Percentiles rank a stretch among this genome's conserved stretches.
phyloP scores from a whole-genome alignment of 2,329 filamentous ascomycete species.

The Cordyceps sp. region DNA sequence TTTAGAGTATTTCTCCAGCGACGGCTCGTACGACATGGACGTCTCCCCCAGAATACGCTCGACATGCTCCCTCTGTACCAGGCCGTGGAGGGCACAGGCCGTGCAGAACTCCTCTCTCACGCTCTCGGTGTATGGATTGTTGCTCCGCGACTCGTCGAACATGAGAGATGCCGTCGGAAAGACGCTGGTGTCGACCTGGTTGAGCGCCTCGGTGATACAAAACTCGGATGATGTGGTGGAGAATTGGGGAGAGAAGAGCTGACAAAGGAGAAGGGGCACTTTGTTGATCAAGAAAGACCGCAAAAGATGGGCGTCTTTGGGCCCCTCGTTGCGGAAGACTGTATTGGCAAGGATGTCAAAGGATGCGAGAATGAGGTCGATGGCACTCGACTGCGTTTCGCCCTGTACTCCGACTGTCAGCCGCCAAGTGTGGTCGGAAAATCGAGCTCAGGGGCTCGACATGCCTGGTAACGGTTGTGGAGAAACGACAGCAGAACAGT shows the following conservation, averaged over 20 bases:
- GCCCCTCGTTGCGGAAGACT: conserved; percentile 48
- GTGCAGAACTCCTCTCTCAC: conserved; percentile 66
- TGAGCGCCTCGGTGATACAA: conserved; percentile 53
- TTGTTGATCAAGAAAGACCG: conserved; percentile 74
- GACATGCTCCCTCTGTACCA: conserved; percentile 67
- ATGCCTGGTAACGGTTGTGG: conserved; percentile 67
- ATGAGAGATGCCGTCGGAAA: conserved; percentile 45
- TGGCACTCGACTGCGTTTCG: conserved; percentile 58
- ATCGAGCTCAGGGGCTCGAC: not conserved
- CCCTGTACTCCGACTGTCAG: conserved; percentile 37
- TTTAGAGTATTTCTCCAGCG: conserved; percentile 58
- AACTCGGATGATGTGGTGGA: conserved; percentile 61
- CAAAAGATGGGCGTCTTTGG: conserved; percentile 50
- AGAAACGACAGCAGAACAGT: conserved; percentile 61
- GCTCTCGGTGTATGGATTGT: conserved; percentile 39
- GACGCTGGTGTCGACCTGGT: conserved; percentile 66
- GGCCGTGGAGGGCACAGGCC: conserved; percentile 70
- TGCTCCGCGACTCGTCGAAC: conserved; percentile 41
- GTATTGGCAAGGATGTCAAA: conserved; percentile 85
- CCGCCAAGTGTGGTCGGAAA: not conserved
- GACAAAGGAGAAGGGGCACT: conserved; percentile 35
- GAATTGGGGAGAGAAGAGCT: conserved; percentile 45
- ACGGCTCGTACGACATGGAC: conserved; percentile 62
- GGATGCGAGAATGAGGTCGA: conserved; percentile 72
- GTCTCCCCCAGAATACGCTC: conserved; percentile 71